Evolutionary conservation across 176 grass and related monocot species (phyloP), one percentile per base, ranked within the genome.

Genomic region (Saccharum spontaneum): DNA sequence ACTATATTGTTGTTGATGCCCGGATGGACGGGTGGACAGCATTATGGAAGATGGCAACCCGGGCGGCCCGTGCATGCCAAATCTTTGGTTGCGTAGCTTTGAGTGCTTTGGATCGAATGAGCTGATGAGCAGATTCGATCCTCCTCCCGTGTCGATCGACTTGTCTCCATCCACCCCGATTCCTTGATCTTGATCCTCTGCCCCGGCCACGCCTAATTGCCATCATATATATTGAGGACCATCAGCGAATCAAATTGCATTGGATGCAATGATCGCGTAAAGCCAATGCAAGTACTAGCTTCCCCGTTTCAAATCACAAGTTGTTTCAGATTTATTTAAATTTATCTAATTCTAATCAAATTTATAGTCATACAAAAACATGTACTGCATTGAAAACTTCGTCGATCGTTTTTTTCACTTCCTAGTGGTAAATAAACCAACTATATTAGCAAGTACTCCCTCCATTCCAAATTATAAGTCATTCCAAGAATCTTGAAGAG

Each of bases 61-160:
- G 55, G 22, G 22, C 55, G 55, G 55, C 55, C 5, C 52, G 63
- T 18, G 50, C 50, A 3, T 68, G 79, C 52, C 12, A 23, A 44
- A 63, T 43, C 61, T 87, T 76, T 55, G 39, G 64, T 91, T 87
- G 76, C 81, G 69, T 91, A 87, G 89, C 89, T 91, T 87, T 83
- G 74, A 87, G 83, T 87, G 67, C 84, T 69, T 75, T 78, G 46
- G 39, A 83, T 86, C 73, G 71, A 45, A 23, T 54, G 72, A 17
- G 22, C 78, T 59, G 55, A n/a, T 59, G 55, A 59, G 20, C 55
- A 70, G 80, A 84, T 54, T 90, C 76, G 49, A 90, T 59, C 54
- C 13, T 36, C 34, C 55, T 36, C 34, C 55, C 22, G 85, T 50
- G 85, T 75, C 68, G 79, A 44, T 44, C 43, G 44, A 68, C 50